Evolutionary conservation across 1,284 basidiomycete species (phyloP), one percentile per base, ranked within the genome.

Genomic region (Puccinia polysora): DNA sequence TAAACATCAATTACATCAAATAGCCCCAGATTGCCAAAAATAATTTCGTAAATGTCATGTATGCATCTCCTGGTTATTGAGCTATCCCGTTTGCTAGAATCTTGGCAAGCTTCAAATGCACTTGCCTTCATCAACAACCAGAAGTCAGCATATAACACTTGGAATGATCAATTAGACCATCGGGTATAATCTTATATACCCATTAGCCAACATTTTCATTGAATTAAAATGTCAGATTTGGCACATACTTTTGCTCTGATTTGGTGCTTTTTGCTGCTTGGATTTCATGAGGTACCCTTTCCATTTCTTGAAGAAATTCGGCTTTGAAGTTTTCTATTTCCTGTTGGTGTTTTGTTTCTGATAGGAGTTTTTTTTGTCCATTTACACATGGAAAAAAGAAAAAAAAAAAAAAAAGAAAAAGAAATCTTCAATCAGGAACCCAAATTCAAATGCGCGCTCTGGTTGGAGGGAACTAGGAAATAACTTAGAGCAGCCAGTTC

Each of bases 31-130:
- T n/a, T n/a, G n/a, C n/a, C n/a, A n/a, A n/a, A n/a, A n/a, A n/a
- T n/a, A n/a, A n/a, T n/a, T n/a, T n/a, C n/a, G n/a, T n/a, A n/a
- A n/a, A n/a, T n/a, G n/a, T n/a, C n/a, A n/a, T n/a, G n/a, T n/a
- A n/a, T n/a, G n/a, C n/a, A n/a, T n/a, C n/a, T n/a, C n/a, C n/a
- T n/a, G n/a, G n/a, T n/a, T n/a, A n/a, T n/a, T n/a, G n/a, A n/a
- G n/a, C n/a, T n/a, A n/a, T n/a, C n/a, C 58, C 58, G 45, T 60
- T 43, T 20, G 58, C 58, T 25, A 60, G 25, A 34, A 60, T 45
- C 40, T 60, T 60, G 38, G 58, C 58, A 36, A 60, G 23, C 23
- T 60, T 60, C 23, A 60, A 60, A 23, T 60, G 58, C 28, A 60
- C 58, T n/a, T 60, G 58, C 25, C 58, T 60, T 10, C 7, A 30